These are phyloP conservation scores for Globisporangium orthogonon DNA, from an alignment of 352 stramenopile species.

Conservation along the genomic window DNA sequence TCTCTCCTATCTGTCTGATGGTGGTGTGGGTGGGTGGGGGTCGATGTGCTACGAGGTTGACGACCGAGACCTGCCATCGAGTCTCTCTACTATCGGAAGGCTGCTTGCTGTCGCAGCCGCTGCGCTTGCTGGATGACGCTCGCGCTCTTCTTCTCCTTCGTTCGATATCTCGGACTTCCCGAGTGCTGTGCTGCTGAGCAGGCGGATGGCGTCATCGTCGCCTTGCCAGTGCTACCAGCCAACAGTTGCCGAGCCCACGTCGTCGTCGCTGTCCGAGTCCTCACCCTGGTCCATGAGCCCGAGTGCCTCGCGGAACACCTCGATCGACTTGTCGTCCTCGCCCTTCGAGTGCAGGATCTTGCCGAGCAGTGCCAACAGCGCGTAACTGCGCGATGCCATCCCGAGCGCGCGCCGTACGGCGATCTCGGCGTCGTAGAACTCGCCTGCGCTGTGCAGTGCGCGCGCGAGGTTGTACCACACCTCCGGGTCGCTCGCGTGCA, in stretches of 20 bases:
- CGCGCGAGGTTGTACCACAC: slow-evolving; percentile 76
- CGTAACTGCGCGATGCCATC: slow-evolving; percentile 50
- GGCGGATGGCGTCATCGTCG: too few species aligned
- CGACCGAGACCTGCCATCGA: neutral
- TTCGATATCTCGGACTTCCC: neutral
- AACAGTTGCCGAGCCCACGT: slow-evolving; percentile 74
- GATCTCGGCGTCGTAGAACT: slow-evolving; percentile 65
- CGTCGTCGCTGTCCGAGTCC: slow-evolving; percentile 65
- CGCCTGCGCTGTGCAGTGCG: slow-evolving; percentile 41
- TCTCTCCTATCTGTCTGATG: too few species aligned
- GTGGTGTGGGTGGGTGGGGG: too few species aligned
- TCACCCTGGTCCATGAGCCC: slow-evolving; percentile 50
- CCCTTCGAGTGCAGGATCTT: slow-evolving; percentile 81
- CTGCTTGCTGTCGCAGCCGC: neutral
- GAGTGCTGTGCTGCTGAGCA: too few species aligned
- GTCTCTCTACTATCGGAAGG: neutral
- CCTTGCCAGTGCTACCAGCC: slow-evolving; percentile 37
- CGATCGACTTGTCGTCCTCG: slow-evolving; percentile 69
- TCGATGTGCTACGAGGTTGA: neutral
- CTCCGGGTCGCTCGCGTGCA: slow-evolving; percentile 57
- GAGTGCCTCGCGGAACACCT: slow-evolving; percentile 70
- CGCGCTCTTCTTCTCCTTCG: neutral
- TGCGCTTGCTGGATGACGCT: too few species aligned
- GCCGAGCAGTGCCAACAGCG: slow-evolving; percentile 62
- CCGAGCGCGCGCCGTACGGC: slow-evolving; percentile 49